Conservation (phyloP, 257 asterid species). For the Solanum pimpinellifolium region DNA sequence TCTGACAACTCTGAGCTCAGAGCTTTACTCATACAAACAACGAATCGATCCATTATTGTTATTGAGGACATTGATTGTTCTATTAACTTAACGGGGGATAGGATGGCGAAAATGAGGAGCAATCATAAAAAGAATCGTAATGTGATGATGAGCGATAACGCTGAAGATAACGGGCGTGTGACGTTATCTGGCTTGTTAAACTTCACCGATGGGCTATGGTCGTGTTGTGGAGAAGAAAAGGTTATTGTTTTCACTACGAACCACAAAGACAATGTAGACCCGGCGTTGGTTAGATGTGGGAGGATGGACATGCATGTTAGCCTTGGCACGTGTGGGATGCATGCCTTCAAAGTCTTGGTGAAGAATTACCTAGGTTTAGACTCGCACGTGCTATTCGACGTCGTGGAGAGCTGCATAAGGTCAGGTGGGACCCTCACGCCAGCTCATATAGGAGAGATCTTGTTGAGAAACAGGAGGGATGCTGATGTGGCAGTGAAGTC, state of each 20-base stretch:
- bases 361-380: slow-evolving; percentile 42
- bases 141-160: not conserved
- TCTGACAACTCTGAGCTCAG: slow-evolving; percentile 31
- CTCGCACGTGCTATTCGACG: slow-evolving; percentile 24
- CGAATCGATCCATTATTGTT: slow-evolving; percentile 42
- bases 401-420: slow-evolving; percentile 36
- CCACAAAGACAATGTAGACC: slow-evolving; percentile 30
- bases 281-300: slow-evolving; percentile 44
- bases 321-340: slow-evolving; percentile 50
- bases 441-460: slow-evolving; percentile 36
- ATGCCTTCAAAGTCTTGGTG: slow-evolving; percentile 35
- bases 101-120: slow-evolving; percentile 5
- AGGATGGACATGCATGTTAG: slow-evolving; percentile 58
- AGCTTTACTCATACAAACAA: slow-evolving; percentile 33
- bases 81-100: slow-evolving; percentile 29
- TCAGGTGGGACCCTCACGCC: slow-evolving; percentile 43
- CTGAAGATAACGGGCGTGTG: slow-evolving; percentile 22
- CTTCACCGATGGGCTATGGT: slow-evolving; percentile 47
- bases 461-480: slow-evolving; percentile 28
- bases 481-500: slow-evolving; percentile 22
- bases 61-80: slow-evolving; percentile 58
- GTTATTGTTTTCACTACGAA: slow-evolving; percentile 33
- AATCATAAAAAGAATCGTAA: slow-evolving; percentile 1
- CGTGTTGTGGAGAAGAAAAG: slow-evolving; percentile 34
- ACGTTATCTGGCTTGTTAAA: slow-evolving; percentile 44